Base-by-base conservation (phyloP, 306 rosid genomes). In the Betula pendula region DNA sequence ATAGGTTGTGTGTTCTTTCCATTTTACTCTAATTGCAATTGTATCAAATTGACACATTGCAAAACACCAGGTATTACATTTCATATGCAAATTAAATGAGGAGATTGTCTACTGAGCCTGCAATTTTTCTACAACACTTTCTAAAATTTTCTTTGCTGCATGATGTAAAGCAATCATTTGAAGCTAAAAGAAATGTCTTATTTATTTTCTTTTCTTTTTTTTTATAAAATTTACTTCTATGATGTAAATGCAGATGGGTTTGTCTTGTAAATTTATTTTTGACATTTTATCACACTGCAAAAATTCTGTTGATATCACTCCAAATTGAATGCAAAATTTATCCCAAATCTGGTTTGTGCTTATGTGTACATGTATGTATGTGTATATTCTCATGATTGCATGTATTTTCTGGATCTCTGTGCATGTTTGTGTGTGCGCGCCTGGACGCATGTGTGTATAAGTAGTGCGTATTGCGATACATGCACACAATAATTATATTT, bases 1-100 rank as follows among this genome's bases (percentile, higher is more conserved):
- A 31, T 62, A 3, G 19, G 44, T 31, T 31, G 29, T 14, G 67
- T 60, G 68, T 62, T 62, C 43, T 8, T 62, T 62, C 3, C 22
- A 62, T 62, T 62, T 62, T 62, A 62, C 10, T 17, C 43, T 2
- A 62, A 31, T 62, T 62, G 44, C 43, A 59, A 59, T 59, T 59
- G 42, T 16, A 33, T 63, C 24, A 33, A 63, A 19, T 17, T 66
- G 15, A 38, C 45, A 4, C 70, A 16, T 65, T 65, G 47, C 24
- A 65, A 65, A 65, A 35, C 17, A 38, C 48, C 3, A 14, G 35
- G 24, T 40, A 31, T 62, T 17, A 15, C 20, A 62, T 33, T 33
- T 31, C 68, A 16, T 16, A 25, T 62, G 33, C 43, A 62, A 62
- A 31, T 3, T 62, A 62, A 6, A 62, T 62, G 17, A 62, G 43